Evolutionary conservation across 2,329 filamentous ascomycete genomes (phyloP).

Genomic region (Colletotrichum gloeosporioides): DNA sequence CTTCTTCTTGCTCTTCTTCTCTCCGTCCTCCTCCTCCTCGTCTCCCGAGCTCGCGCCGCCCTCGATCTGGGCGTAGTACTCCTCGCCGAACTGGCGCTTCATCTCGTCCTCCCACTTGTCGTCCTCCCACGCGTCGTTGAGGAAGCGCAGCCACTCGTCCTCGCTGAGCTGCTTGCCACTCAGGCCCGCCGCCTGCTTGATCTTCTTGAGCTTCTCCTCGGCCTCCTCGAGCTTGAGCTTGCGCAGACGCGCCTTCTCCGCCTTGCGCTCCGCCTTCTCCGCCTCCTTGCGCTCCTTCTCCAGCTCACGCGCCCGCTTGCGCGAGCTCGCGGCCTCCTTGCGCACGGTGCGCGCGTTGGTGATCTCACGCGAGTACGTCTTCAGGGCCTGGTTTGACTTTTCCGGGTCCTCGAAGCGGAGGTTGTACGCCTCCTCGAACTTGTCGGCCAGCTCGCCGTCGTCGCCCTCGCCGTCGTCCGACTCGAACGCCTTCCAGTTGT

Average conservation of each 20-base stretch:
- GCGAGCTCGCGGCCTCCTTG: constrained; percentile 77
- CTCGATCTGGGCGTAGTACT: constrained; percentile 82
- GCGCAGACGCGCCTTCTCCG: constrained; percentile 82
- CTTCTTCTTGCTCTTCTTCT: constrained; percentile 69
- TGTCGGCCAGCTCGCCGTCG: constrained; percentile 66
- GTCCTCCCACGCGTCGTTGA: constrained; percentile 90
- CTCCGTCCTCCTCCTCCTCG: constrained; percentile 52
- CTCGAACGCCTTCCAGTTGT: constrained; percentile 81
- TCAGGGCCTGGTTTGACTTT: constrained; percentile 85
- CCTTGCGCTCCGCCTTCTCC: constrained; percentile 76
- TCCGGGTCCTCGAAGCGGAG: constrained; percentile 92
- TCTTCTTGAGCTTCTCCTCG: constrained; percentile 83
- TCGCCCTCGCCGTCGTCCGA: constrained; percentile 88
- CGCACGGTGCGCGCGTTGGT: constrained; percentile 84
- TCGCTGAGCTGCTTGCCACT: constrained; percentile 70
- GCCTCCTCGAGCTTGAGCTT: constrained; percentile 92
- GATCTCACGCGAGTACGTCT: constrained; percentile 88
- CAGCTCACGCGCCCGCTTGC: constrained; percentile 79
- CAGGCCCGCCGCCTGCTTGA: constrained; percentile 87
- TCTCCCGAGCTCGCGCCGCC: constrained; percentile 70
- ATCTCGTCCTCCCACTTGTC: constrained; percentile 91
- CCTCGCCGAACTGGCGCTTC: constrained; percentile 84
- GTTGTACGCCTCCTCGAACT: constrained; percentile 93
- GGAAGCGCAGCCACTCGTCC: constrained; percentile 82
- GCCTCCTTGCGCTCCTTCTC: constrained; percentile 80